Evolutionary conservation across 768 basidiomycete species (phyloP).

Genomic region (Calocybe cyanea): DNA sequence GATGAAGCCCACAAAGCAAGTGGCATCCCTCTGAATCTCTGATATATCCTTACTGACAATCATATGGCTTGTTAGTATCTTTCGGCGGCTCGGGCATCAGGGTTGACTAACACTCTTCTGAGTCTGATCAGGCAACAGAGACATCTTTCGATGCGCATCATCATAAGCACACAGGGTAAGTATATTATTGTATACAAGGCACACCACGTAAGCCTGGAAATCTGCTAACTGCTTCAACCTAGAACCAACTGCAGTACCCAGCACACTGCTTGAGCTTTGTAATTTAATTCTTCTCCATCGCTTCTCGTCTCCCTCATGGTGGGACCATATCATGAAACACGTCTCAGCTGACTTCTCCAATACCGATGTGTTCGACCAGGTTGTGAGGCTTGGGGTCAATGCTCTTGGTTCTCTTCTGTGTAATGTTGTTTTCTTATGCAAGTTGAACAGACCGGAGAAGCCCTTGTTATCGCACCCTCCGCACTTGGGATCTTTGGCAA

Average conservation of each 20-base stretch:
- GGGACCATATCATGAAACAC: constrained; percentile 64
- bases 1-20: constrained; percentile 75
- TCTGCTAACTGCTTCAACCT: constrained; percentile 6
- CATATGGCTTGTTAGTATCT: constrained; percentile 46
- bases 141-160: constrained; percentile 66
- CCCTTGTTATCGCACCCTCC: constrained; percentile 65
- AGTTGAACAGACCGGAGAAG: constrained; percentile 58
- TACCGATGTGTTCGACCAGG: constrained; percentile 60
- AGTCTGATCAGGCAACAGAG: constrained; percentile 65
- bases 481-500: constrained; percentile 39
- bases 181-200: no score
- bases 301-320: constrained; percentile 76
- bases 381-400: constrained; percentile 59
- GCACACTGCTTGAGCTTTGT: constrained; percentile 64
- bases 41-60: neutral
- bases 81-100: constrained; percentile 40
- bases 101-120: constrained; percentile 55
- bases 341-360: constrained; percentile 60
- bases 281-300: constrained; percentile 64
- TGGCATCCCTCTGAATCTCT: constrained; percentile 1
- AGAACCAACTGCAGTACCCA: constrained; percentile 75
- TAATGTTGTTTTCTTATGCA: constrained; percentile 1
- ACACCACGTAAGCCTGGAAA: neutral
- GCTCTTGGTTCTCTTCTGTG: neutral
- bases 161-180: constrained; percentile 72